Evolutionary conservation across 2,329 filamentous ascomycete species (phyloP), one percentile per base, ranked within the genome.

Genomic region (Cryphonectria parasitica): DNA sequence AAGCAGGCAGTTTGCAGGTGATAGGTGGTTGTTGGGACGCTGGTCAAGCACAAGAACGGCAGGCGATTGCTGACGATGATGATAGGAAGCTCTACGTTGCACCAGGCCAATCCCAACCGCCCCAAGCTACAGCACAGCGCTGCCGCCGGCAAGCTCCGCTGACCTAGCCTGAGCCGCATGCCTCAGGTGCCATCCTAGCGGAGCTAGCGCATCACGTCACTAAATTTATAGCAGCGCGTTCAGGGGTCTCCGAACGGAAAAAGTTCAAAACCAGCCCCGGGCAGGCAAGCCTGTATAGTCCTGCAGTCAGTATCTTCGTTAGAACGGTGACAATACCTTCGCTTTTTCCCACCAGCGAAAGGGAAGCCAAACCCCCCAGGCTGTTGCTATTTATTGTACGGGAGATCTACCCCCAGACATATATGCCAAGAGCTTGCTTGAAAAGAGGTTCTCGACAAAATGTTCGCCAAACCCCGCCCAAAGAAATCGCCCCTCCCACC

Each of bases 401-500:
- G 52, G n/a, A 11, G 6, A 1, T 54, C n/a, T 13, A 13, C 25
- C 8, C 11, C n/a, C 49, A 25, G 13, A 7, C 52, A 31, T 28
- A 56, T 56, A 28, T 31, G 5, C 52, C n/a, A 28, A 58, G 54
- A 58, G 25, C 25, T 8, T 31, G 25, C 13, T 8, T 8, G 5
- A 5, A 19, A 43, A 43, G 31, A 34, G 22, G 8, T 11, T 4
- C 13, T 34, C 25, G 41, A 65, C 31, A 41, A 63, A 2, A 49
- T 85, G 77, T 90, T 91, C 75, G 85, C 86, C 54, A 85, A 84
- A 75, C 89, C 89, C 10, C 84, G 89, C 73, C 82, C 83, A 5
- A 90, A 89, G 76, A 89, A 89, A 78, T 82, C 81, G 63, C 71
- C 82, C 17, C 86, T 92, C 68, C 86, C 86, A 22, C 86, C 86